These are phyloP conservation scores for Aspergillus transmontanensis DNA, from an alignment of 2,329 filamentous ascomycete genomes.

Conservation along the genomic window DNA sequence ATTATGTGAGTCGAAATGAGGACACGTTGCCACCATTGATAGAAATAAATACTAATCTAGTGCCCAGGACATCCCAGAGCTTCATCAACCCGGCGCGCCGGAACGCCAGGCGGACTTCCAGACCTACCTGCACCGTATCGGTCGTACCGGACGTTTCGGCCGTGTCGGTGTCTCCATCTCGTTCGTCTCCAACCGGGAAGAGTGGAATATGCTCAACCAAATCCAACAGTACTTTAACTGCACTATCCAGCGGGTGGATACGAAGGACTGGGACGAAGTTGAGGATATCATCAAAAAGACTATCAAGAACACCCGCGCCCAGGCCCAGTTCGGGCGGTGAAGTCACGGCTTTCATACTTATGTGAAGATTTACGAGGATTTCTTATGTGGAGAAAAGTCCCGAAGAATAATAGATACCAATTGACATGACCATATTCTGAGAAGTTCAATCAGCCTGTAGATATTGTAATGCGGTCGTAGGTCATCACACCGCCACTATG, in stretches of 20 bases:
- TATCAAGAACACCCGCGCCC: conserved; percentile 62
- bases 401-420: conserved; percentile 38
- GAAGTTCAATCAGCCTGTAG: not conserved
- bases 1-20: conserved; percentile 64
- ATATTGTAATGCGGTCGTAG: not conserved
- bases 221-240: conserved; percentile 82
- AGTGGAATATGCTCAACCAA: conserved; percentile 75
- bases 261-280: conserved; percentile 86
- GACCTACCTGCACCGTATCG: conserved; percentile 97
- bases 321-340: conserved; percentile 36
- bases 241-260: conserved; percentile 77
- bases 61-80: conserved; percentile 66
- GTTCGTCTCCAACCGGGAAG: conserved; percentile 84
- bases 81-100: conserved; percentile 55
- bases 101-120: conserved; percentile 80
- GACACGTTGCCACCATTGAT: not conserved
- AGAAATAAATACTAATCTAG: not conserved
- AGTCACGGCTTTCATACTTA: conserved; percentile 7
- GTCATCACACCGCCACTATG: too few species aligned
- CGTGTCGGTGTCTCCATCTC: conserved; percentile 95
- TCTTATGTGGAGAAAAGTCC: conserved; percentile 19
- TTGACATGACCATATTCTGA: not conserved
- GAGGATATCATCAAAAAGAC: conserved; percentile 80
- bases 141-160: conserved; percentile 93
- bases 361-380: conserved; percentile 34